Evolutionary conservation across 2,329 filamentous ascomycete species (phyloP).

Genomic region (Fusarium sp.): DNA sequence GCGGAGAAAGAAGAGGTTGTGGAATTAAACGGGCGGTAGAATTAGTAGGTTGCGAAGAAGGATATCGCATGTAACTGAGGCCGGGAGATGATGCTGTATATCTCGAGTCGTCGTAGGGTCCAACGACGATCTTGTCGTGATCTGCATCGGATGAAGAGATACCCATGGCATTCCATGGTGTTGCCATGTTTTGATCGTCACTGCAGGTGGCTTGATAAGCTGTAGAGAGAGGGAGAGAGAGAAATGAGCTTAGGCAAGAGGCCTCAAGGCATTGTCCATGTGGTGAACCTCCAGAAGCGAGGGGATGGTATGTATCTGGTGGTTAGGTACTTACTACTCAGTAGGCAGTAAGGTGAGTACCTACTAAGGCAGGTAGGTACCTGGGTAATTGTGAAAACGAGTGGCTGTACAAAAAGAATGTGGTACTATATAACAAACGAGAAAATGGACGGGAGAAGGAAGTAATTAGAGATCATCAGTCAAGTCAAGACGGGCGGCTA

Average conservation of each 20-base stretch:
- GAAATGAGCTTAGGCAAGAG: slow-evolving; percentile 2
- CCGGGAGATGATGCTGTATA: slow-evolving; percentile 36
- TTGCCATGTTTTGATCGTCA: slow-evolving; percentile 36
- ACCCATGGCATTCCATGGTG: slow-evolving; percentile 38
- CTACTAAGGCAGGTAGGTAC: too few relatives aligned
- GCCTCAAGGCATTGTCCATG: slow-evolving; percentile 22
- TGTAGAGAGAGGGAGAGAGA: background rate
- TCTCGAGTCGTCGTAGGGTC: slow-evolving; percentile 36
- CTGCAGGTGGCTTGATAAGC: slow-evolving; percentile 5
- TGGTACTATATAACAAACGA: background rate
- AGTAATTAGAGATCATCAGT: slow-evolving; percentile 1
- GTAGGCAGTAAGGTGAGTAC: too few relatives aligned
- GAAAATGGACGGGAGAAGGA: background rate
- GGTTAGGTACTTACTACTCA: background rate
- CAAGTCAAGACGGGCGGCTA: background rate
- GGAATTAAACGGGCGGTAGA: slow-evolving; percentile 40
- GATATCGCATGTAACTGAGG: slow-evolving; percentile 37
- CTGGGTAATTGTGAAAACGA: background rate
- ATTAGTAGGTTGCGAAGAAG: slow-evolving; percentile 42
- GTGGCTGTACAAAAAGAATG: slow-evolving; percentile 5
- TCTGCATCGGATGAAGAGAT: slow-evolving; percentile 27
- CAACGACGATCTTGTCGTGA: slow-evolving; percentile 28
- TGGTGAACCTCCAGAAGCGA: slow-evolving; percentile 1
- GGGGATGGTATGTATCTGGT: background rate
- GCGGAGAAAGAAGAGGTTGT: slow-evolving; percentile 45